These are phyloP conservation scores for Myxozyma mucilagina DNA, from an alignment of 805 yeast species.

Conservation along the genomic window DNA sequence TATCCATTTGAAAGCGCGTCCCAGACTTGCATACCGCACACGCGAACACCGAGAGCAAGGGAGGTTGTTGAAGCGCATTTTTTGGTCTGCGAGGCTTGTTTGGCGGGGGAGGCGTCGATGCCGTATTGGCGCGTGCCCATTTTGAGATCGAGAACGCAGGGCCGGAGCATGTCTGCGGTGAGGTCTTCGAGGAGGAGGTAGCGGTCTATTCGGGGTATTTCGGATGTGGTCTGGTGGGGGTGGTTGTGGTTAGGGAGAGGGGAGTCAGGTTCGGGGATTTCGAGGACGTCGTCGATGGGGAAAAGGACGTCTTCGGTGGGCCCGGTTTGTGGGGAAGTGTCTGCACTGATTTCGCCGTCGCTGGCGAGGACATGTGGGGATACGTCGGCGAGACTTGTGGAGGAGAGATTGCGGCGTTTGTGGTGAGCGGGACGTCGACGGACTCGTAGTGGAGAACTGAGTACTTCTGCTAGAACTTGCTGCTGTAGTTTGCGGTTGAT, in stretches of 20 bases:
- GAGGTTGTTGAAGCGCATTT: conserved; percentile 86
- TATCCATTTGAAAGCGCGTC: conserved; percentile 49
- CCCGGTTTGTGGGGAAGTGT: conserved; percentile 15
- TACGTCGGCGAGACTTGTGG: not conserved
- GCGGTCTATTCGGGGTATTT: conserved; percentile 58
- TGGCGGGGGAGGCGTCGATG: conserved; percentile 75
- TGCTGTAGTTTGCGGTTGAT: conserved; percentile 73
- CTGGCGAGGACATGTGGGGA: conserved; percentile 1
- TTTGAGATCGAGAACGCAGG: conserved; percentile 91
- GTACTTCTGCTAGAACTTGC: conserved; percentile 69
- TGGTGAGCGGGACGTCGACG: not conserved
- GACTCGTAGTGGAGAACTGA: conserved; percentile 49
- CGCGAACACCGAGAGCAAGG: conserved; percentile 77
- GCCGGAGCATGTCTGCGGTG: conserved; percentile 75
- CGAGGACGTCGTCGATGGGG: conserved; percentile 22
- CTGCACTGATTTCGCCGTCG: conserved; percentile 24
- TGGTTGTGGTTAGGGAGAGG: not conserved
- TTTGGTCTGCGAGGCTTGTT: conserved; percentile 72
- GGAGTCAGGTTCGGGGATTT: conserved; percentile 4
- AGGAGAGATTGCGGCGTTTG: not conserved
- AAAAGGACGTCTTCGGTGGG: conserved; percentile 16
- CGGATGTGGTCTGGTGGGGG: not conserved
- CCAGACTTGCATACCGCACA: conserved; percentile 94
- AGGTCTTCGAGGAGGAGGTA: conserved; percentile 88
- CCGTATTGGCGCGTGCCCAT: conserved; percentile 99